Evolutionary conservation across 371 early-diverging fungal species (phyloP).

Genomic region (Mucor irregularis): DNA sequence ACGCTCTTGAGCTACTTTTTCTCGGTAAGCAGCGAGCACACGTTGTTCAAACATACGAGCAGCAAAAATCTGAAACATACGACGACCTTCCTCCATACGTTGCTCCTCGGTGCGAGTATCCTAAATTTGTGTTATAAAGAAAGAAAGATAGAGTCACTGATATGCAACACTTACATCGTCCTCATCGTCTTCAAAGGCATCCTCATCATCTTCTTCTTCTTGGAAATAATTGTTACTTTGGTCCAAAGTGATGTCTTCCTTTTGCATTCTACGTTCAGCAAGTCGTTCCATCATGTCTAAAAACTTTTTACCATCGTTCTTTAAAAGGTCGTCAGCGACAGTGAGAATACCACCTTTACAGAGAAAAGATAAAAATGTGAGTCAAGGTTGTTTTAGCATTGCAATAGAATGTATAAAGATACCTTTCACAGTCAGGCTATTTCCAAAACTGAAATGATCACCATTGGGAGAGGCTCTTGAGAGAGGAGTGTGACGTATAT

Average conservation of each 20-base stretch:
- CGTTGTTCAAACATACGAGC: conserved; percentile 96
- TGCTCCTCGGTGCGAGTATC: conserved; percentile 80
- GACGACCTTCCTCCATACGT: conserved; percentile 90
- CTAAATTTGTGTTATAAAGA: conserved; percentile 28
- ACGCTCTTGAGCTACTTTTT: conserved; percentile 86
- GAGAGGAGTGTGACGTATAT: conserved; percentile 22
- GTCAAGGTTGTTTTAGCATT: background rate
- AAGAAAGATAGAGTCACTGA: background rate
- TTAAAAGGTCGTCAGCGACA: conserved; percentile 88
- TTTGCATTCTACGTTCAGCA: conserved; percentile 83
- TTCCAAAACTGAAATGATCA: conserved; percentile 62
- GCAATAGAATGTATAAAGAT: conserved; percentile 79
- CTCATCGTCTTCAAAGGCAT: conserved; percentile 61
- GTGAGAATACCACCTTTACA: conserved; percentile 78
- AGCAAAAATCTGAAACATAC: conserved; percentile 94
- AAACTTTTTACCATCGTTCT: conserved; percentile 91
- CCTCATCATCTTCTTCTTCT: conserved; percentile 60
- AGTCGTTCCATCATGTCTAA: conserved; percentile 93
- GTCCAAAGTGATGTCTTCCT: conserved; percentile 60
- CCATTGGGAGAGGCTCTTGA: conserved; percentile 14
- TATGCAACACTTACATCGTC: conserved; percentile 11
- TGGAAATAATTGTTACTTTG: conserved; percentile 34
- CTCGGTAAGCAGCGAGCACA: conserved; percentile 87
- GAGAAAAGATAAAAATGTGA: background rate
- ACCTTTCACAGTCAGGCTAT: conserved; percentile 55